Percentiles rank a stretch among this genome's conserved stretches.
Evolutionary conservation across 1,284 basidiomycete genomes (phyloP).

Genomic region (Cryptococcus wingfieldii): DNA sequence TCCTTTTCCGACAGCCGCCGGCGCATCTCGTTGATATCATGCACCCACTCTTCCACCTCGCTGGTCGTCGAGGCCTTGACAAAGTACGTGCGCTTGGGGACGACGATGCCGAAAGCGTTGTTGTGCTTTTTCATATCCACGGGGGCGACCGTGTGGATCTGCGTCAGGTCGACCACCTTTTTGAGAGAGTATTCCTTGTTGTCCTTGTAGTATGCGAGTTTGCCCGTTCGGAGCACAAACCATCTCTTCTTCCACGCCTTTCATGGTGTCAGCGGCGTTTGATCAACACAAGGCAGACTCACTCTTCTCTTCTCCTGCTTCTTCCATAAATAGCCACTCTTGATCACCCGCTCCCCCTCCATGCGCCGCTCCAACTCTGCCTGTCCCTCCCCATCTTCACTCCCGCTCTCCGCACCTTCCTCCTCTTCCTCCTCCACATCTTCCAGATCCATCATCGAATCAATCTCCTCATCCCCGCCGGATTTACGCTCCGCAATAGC

Average conservation of each 20-base stretch:
- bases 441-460: constrained; percentile 57
- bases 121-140: constrained; percentile 85
- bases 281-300: constrained; percentile 23
- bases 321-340: constrained; percentile 88
- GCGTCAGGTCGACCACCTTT: constrained; percentile 78
- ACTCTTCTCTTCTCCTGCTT: constrained; percentile 96
- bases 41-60: constrained; percentile 81
- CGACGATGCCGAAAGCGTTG: constrained; percentile 89
- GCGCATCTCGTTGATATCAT: constrained; percentile 71
- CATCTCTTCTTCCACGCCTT: constrained; percentile 98
- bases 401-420: constrained; percentile 56
- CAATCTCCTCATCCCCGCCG: constrained; percentile 50
- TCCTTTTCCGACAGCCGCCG: constrained; percentile 56
- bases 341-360: constrained; percentile 73
- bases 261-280: constrained; percentile 2
- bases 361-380: constrained; percentile 57
- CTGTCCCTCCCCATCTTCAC: constrained; percentile 32
- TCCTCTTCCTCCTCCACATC: constrained; percentile 60
- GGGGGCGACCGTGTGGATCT: constrained; percentile 85
- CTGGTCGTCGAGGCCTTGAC: constrained; percentile 68
- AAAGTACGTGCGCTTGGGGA: constrained; percentile 87
- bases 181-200: constrained; percentile 86
- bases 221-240: constrained; percentile 90
- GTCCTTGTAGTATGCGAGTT: constrained; percentile 95
- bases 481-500: constrained; percentile 34